Evolutionary conservation across 225 moss, liverwort and hornwort species (phyloP), one percentile per base, ranked within the genome.

Genomic region (Pseudoscleropodium purum): DNA sequence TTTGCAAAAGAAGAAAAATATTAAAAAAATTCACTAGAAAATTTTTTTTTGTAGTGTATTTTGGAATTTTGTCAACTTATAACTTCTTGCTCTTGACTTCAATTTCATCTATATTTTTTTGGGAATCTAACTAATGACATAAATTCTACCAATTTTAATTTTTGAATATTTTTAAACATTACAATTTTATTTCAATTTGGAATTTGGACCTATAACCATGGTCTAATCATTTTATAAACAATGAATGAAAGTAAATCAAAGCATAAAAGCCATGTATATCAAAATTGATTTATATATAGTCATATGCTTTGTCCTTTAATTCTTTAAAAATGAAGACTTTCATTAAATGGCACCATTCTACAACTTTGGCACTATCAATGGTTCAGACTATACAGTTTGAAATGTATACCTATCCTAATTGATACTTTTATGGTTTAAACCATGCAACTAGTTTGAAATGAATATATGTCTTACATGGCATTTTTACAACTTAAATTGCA

Each of bases 101-200:
- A 43, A 41, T 41, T 41, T 72, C 15, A 72, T 5, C 25, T 5
- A 41, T 67, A 6, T 26, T 41, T 41, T 41, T 41, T 39, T 41
- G 8, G 20, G 1, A 26, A 0, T 74, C 10, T 29, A 74, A 74
- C 3, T 10, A 43, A 17, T 43, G 17, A 29, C 17, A 74, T 45
- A 2, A 74, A 29, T 2, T 17, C 3, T 29, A 45, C 0, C 0
- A 29, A 29, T 15, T 43, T 45, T 2, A 45, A 18, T 3, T 10
- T 45, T 74, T 74, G 45, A 45, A 29, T 41, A 45, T 29, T 29
- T 1, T 45, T 17, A 45, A 74, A 16, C 13, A 26, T 15, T 4
- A n/a, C 7, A 26, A 72, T 1, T 41, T 26, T 41, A 41, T 72
- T 43, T 16, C 0, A 27, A 41, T 43, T 45, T 29, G 16, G 2